Evolutionary conservation across 495 filamentous ascomycete genomes (phyloP).

Genomic region (Trichoderma reesei): DNA sequence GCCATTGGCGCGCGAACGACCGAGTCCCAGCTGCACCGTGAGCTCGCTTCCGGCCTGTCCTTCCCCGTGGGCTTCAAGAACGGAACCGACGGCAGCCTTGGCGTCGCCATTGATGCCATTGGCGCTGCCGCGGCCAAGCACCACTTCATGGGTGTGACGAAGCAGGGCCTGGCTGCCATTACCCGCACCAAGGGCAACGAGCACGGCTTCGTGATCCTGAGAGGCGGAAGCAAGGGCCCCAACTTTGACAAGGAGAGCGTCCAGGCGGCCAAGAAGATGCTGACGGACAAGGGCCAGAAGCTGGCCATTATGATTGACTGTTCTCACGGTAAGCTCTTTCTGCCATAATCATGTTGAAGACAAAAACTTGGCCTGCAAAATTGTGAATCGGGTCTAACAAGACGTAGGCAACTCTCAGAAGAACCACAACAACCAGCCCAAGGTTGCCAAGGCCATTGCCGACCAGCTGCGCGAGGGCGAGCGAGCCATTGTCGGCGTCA

Average conservation of each 20-base stretch:
- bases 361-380: background rate
- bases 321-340: conserved; percentile 60
- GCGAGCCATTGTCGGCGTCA: conserved; percentile 83
- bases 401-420: conserved; percentile 59
- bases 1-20: conserved; percentile 97
- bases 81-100: conserved; percentile 88
- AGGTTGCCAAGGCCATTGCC: conserved; percentile 72
- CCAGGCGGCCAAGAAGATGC: conserved; percentile 61
- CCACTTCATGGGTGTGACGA: conserved; percentile 99
- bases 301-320: conserved; percentile 96
- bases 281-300: conserved; percentile 77
- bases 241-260: conserved; percentile 88
- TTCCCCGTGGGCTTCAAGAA: conserved; percentile 99
- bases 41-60: conserved; percentile 90
- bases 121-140: conserved; percentile 84
- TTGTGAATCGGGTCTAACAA: conserved; percentile 12
- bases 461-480: conserved; percentile 84
- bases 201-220: conserved; percentile 92
- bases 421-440: conserved; percentile 80
- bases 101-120: conserved; percentile 94
- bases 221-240: conserved; percentile 85
- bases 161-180: conserved; percentile 92
- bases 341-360: background rate
- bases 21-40: conserved; percentile 89
- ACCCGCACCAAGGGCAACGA: conserved; percentile 88